Percentiles rank a stretch among this genome's conserved stretches.
These are phyloP conservation scores for Colletotrichum phormii DNA, from an alignment of 2,329 filamentous ascomycete genomes.

Conservation along the genomic window DNA sequence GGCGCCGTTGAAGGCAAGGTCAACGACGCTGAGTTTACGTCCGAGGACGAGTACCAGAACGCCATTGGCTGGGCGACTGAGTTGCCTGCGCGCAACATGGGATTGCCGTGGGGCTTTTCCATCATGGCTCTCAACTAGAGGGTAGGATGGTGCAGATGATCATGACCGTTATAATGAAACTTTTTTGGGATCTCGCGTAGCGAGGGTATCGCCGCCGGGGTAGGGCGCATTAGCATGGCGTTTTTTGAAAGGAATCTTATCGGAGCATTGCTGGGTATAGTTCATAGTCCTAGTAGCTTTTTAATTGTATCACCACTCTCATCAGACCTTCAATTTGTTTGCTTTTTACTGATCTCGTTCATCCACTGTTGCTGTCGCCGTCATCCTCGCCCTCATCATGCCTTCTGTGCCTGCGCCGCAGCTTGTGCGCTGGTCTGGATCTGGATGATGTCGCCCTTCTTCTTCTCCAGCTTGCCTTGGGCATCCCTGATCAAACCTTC, in stretches of 20 bases:
- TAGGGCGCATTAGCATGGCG: slow-evolving; percentile 32
- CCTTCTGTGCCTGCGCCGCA: slow-evolving; percentile 46
- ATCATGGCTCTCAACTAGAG: slow-evolving; percentile 51
- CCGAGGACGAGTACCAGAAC: slow-evolving; percentile 39
- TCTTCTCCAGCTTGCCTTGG: slow-evolving; percentile 68
- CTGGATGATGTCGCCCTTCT: slow-evolving; percentile 70
- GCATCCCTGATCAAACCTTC: slow-evolving; percentile 66
- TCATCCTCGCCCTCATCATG: slow-evolving; percentile 2
- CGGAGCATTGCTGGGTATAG: slow-evolving; percentile 37
- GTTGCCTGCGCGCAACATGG: slow-evolving; percentile 49
- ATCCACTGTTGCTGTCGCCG: neutral
- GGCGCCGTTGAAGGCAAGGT: slow-evolving; percentile 41
- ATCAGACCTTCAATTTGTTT: slow-evolving; percentile 13
- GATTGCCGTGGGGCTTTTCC: slow-evolving; percentile 50
- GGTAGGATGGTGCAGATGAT: neutral
- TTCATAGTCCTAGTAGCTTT: slow-evolving; percentile 33
- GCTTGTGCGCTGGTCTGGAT: slow-evolving; percentile 63
- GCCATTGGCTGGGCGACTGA: slow-evolving; percentile 44
- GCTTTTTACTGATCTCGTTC: neutral
- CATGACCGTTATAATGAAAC: slow-evolving; percentile 21
- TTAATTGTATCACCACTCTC: slow-evolving; percentile 35
- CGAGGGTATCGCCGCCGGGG: slow-evolving; percentile 5
- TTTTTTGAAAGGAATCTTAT: slow-evolving; percentile 13
- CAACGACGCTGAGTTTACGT: slow-evolving; percentile 27
- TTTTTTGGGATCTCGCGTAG: neutral